Evolutionary conservation across 2,329 filamentous ascomycete species (phyloP).

Genomic region (Aspergillus sp.): DNA sequence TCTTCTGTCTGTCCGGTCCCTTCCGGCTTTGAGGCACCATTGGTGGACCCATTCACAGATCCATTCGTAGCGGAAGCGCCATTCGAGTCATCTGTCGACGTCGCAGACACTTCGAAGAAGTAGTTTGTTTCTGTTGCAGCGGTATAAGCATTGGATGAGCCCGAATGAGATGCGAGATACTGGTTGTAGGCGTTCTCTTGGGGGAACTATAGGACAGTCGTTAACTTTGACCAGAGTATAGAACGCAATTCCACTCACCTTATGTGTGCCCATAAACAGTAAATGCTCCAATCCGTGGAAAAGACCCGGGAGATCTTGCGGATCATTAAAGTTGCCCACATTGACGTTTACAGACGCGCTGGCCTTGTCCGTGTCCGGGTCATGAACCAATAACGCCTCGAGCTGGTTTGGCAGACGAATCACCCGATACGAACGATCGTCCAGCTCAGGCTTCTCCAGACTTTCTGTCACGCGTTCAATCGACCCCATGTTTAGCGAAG

Average conservation of each 20-base stretch:
- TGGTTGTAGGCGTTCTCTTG: constrained; percentile 92
- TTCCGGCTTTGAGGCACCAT: constrained; percentile 12
- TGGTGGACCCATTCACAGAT: constrained; percentile 20
- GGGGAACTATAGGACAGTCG: constrained; percentile 55
- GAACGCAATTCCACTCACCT: constrained; percentile 43
- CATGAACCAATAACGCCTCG: constrained; percentile 86
- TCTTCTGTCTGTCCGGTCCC: constrained; percentile 5
- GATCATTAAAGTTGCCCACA: constrained; percentile 90
- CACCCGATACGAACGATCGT: constrained; percentile 81
- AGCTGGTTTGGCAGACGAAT: constrained; percentile 77
- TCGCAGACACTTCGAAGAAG: constrained; percentile 89
- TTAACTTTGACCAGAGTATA: not conserved
- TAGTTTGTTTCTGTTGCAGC: constrained; percentile 92
- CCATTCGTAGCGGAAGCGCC: constrained; percentile 19
- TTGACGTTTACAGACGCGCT: constrained; percentile 92
- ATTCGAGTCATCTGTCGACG: constrained; percentile 42
- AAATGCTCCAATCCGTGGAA: constrained; percentile 94
- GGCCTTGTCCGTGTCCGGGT: constrained; percentile 91
- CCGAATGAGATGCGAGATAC: constrained; percentile 83
- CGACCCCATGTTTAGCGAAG: constrained; percentile 21
- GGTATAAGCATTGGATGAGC: constrained; percentile 91
- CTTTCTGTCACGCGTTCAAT: constrained; percentile 54
- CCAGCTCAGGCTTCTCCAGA: constrained; percentile 74
- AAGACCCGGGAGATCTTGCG: constrained; percentile 84
- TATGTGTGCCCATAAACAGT: constrained; percentile 97